Conservation (phyloP, 495 filamentous ascomycete species). For the Xylaria scruposa region DNA sequence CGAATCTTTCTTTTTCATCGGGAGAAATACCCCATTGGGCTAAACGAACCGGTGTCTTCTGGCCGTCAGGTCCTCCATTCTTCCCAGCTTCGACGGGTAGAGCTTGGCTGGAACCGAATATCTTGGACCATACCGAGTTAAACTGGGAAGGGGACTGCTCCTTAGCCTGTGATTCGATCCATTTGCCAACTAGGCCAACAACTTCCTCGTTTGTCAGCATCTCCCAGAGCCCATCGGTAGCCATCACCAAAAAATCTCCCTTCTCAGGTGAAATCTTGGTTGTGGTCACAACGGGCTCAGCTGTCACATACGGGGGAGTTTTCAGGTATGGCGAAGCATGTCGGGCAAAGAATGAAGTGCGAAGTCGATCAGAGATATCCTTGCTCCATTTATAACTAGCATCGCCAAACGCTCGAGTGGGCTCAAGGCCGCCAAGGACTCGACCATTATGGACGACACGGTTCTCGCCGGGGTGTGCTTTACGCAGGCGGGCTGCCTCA, state of each 20-base stretch:
- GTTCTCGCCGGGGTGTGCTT: conserved; percentile 86
- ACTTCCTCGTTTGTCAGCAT: conserved; percentile 99
- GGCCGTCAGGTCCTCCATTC: conserved; percentile 50
- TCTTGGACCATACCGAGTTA: conserved; percentile 60
- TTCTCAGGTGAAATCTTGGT: conserved; percentile 88
- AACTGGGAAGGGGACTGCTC: conserved; percentile 47
- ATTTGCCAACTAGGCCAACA: conserved; percentile 92
- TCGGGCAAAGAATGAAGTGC: conserved; percentile 82
- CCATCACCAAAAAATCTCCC: conserved; percentile 96
- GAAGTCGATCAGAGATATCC: conserved; percentile 81
- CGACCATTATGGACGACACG: conserved; percentile 85
- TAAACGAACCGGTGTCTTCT: conserved; percentile 80
- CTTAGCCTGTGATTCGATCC: conserved; percentile 80
- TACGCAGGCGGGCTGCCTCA: conserved; percentile 80
- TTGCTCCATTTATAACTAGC: conserved; percentile 94
- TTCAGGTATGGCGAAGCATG: conserved; percentile 73
- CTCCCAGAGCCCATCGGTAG: conserved; percentile 97
- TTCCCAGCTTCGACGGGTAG: conserved; percentile 63
- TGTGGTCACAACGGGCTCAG: conserved; percentile 94
- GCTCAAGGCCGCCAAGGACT: conserved; percentile 89
- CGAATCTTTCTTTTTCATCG: conserved; percentile 75
- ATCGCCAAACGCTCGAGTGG: conserved; percentile 93
- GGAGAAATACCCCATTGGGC: conserved; percentile 81
- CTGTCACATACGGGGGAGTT: conserved; percentile 97
- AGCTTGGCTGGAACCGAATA: conserved; percentile 59